A percentile compares a stretch with the other conserved stretches of the same genome.
These are phyloP conservation scores for Boletellus emodensis DNA, from an alignment of 768 basidiomycete genomes.

Conservation along the genomic window DNA sequence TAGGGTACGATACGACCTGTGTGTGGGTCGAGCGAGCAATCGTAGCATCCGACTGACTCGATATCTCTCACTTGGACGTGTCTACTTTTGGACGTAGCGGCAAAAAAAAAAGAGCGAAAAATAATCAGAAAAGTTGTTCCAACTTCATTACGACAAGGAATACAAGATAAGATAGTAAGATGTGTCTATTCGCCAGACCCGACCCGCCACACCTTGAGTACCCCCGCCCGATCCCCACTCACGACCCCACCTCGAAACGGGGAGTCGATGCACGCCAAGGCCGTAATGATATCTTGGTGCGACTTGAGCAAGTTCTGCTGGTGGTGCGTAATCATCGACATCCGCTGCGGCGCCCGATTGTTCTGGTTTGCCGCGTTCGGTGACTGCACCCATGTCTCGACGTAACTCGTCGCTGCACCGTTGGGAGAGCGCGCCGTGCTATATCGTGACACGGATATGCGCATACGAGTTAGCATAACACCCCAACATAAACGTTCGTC, in stretches of 20 bases:
- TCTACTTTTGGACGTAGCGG: conserved; percentile 23
- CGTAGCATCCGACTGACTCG: conserved; percentile 33
- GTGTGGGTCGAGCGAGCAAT: conserved; percentile 30
- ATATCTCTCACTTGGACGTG: neutral
- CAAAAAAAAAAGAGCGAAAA: conserved; percentile 2
- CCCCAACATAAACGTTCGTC: neutral
- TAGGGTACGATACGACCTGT: conserved; percentile 23
- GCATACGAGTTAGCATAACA: conserved; percentile 3
- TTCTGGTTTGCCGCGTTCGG: conserved; percentile 43
- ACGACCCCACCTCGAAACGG: conserved; percentile 91
- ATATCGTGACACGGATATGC: neutral
- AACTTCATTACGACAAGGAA: neutral
- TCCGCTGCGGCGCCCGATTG: conserved; percentile 70
- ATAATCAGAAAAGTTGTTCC: conserved; percentile 1
- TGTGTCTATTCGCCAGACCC: conserved; percentile 43
- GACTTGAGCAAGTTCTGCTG: conserved; percentile 81
- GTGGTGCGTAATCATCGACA: conserved; percentile 72
- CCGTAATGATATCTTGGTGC: conserved; percentile 89
- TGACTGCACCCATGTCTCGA: conserved; percentile 59
- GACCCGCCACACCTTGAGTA: conserved; percentile 86
- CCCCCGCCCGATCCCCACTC: conserved; percentile 87
- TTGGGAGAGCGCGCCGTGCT: conserved; percentile 35
- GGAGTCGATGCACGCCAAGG: conserved; percentile 82
- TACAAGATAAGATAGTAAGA: neutral
- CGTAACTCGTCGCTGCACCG: conserved; percentile 47